phyloP scores from a whole-genome alignment of 257 asterid genomes.

The Nicotiana noctiflora region DNA sequence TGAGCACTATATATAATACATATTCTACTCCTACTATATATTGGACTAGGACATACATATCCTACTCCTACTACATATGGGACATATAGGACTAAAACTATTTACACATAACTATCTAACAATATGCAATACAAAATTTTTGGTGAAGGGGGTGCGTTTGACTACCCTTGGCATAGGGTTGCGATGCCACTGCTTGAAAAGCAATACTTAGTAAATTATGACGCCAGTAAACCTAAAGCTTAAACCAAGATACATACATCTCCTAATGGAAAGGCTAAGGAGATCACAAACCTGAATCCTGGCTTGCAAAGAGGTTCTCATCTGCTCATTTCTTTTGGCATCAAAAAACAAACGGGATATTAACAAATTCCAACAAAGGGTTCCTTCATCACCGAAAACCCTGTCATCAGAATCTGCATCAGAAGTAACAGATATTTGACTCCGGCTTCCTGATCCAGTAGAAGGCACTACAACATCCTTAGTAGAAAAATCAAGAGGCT shows the following conservation, averaged over 20 bases:
- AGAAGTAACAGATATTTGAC: slow-evolving; percentile 40
- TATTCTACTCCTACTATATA: too few species aligned
- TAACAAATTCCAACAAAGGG: slow-evolving; percentile 70
- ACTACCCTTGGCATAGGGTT: too few species aligned
- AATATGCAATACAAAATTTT: too few species aligned
- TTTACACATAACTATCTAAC: too few species aligned
- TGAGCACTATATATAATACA: too few species aligned
- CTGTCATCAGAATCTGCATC: slow-evolving; percentile 50
- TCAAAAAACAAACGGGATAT: slow-evolving; percentile 85
- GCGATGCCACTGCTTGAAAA: not conserved
- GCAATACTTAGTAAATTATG: not conserved
- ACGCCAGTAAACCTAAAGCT: not conserved
- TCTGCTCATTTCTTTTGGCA: slow-evolving; percentile 53
- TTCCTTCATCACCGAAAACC: slow-evolving; percentile 57
- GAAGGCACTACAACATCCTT: slow-evolving; percentile 35
- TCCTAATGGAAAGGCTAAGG: slow-evolving; percentile 17
- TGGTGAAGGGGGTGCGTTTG: too few species aligned
- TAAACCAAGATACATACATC: not conserved
- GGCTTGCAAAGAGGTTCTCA: slow-evolving; percentile 43
- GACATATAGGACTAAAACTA: too few species aligned
- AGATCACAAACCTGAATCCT: slow-evolving; percentile 63
- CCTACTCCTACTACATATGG: too few species aligned
- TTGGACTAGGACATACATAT: too few species aligned
- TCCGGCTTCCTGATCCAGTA: slow-evolving; percentile 31
- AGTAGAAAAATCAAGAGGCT: slow-evolving; percentile 26